phyloP scores from a whole-genome alignment of 1,284 basidiomycete genomes.

The Sparassis latifolia region DNA sequence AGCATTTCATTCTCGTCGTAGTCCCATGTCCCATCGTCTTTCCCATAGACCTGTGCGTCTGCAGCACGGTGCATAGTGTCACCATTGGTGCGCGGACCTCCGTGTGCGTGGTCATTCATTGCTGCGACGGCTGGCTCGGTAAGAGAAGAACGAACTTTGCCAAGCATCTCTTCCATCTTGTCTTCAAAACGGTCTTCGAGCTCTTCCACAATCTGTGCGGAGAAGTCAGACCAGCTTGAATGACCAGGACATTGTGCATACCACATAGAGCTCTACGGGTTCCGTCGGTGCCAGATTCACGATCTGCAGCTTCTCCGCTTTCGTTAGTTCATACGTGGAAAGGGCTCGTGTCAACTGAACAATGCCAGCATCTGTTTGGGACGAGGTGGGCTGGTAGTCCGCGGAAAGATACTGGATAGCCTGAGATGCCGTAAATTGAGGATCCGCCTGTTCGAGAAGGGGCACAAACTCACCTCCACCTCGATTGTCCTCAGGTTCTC shows the following conservation, averaged over 20 bases:
- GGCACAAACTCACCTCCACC: constrained; percentile 63
- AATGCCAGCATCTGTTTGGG: constrained; percentile 66
- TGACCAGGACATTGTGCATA: constrained; percentile 34
- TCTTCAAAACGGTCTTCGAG: constrained; percentile 76
- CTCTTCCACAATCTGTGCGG: constrained; percentile 79
- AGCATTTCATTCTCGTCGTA: constrained; percentile 36
- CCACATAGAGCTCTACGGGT: constrained; percentile 85
- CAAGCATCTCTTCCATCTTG: constrained; percentile 66
- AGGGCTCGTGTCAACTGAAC: constrained; percentile 62
- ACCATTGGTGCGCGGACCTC: constrained; percentile 4
- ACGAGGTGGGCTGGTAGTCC: constrained; percentile 59
- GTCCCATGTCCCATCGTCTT: constrained; percentile 29
- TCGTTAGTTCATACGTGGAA: constrained; percentile 70
- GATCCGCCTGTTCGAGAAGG: constrained; percentile 2
- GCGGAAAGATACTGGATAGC: constrained; percentile 80
- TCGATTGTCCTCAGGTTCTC: constrained; percentile 86
- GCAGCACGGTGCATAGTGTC: constrained; percentile 13
- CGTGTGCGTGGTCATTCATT: background rate
- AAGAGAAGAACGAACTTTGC: constrained; percentile 50
- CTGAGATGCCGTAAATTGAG: constrained; percentile 31
- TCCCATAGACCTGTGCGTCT: constrained; percentile 21
- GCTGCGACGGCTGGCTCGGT: constrained; percentile 13
- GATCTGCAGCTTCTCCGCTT: constrained; percentile 87
- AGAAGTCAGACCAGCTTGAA: constrained; percentile 1
- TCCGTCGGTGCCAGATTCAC: constrained; percentile 82